Base-by-base conservation (phyloP, 2,329 filamentous ascomycete genomes). In the Colletotrichum agaves region DNA sequence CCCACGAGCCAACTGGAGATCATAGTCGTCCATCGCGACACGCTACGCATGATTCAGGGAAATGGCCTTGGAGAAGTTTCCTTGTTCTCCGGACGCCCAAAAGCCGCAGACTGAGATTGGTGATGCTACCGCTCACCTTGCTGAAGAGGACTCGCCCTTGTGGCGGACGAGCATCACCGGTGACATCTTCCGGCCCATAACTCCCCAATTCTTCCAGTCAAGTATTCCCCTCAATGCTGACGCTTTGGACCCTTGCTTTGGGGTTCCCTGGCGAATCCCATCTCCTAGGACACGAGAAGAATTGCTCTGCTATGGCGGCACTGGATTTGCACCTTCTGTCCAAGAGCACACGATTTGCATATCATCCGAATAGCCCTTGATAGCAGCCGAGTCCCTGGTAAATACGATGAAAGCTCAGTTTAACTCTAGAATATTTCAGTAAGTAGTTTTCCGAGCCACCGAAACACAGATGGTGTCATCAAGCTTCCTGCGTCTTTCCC, bases 1-100 rank as follows among this genome's bases (percentile, higher is more conserved):
- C 12, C 37, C 11, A 61, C 35, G 47, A 7, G 23, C 6, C 59
- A 55, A 37, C 39, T 63, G 3, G 50, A 58, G 43, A 15, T 56
- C 11, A 58, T 58, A n/a, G 52, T 58, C 0, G 52, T 58, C n/a
- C 61, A 58, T 11, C 52, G 44, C 23, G 49, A 50, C 52, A 58
- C 52, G 44, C 61, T 63, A n/a, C 52, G 43, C n/a, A 58, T 63
- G 61, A 50, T 63, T 63, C 5, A 43, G 13, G 7, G 31, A 58
- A 43, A 49, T 49, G 56, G 55, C 55, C 7, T 19, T 8, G 55
- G 55, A 58, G 12, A 23, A 58, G 12, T 58, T 58, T 12, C 55
- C 55, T 21, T 41, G 55, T 35, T 27, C 41, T 4, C 27, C 55
- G 23, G 55, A 2, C 17, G 41, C 6, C 1, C 39, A 33, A 11